Evolutionary conservation across 2,329 filamentous ascomycete species (phyloP), one percentile per base, ranked within the genome.

Genomic region (Aspergillus bombycis): DNA sequence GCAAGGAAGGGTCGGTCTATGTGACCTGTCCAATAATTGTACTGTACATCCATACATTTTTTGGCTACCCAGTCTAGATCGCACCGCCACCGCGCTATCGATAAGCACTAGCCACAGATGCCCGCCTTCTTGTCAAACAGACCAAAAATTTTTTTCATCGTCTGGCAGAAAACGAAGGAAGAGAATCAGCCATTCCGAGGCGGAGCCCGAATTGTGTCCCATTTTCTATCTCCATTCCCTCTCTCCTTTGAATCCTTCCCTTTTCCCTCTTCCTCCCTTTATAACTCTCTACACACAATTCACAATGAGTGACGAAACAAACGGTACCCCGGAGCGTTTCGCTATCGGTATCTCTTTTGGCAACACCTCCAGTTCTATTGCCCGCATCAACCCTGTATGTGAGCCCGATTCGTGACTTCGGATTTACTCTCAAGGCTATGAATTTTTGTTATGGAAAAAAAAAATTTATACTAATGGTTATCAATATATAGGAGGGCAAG

Each of bases 351-450:
- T 99, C 77, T 91, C 94, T 71, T 97, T 98, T 85, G 95, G 95
- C 82, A 99, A 98, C 85, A 94, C 93, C 66, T 96, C 97, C 89
- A 96, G 93, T 83, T 97, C 93, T 65, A 97, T 99, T 82, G 94
- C 94, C 73, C 93, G 89, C 78, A 96, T 94, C 54, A 87, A 90
- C 66, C 80, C 80, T 67, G 85, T 87, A 79, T 68, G 58, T 62
- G 54, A 26, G 53, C 59, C 63, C 26, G n/a, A 32, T 55, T 55
- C n/a, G 12, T 26, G 32, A 16, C 12, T 32, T n/a, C 30, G 8
- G 48, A 5, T 52, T n/a, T 52, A 32, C 1, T 32, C 10, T 32
- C 11, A 28, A 28, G 45, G 16, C 26, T 32, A 10, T 3, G 14
- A 34, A 26, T 36, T 38, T 26, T 1, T 14, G 3, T 55, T n/a